Evolutionary conservation across 2,329 filamentous ascomycete species (phyloP), one percentile per base, ranked within the genome.

Genomic region (Xylariaceae sp.): DNA sequence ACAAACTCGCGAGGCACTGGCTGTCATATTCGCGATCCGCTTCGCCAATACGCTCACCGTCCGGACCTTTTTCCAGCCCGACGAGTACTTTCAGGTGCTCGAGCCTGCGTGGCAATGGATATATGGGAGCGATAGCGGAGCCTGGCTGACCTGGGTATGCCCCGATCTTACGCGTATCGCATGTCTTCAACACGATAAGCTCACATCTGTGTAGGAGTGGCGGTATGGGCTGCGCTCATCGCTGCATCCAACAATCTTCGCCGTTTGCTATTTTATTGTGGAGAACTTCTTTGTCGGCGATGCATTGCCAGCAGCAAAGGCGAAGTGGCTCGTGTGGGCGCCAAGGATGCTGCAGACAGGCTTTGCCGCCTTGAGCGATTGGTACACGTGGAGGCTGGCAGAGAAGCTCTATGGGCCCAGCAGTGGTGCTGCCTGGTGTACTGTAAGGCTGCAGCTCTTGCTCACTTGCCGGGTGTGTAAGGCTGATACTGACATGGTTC

Each of bases 31-130:
- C 50, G 70, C 77, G 28, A 75, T 94, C 47, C 86, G 92, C 38
- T 73, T 90, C 48, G 61, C 85, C 59, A 95, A 95, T 66, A 81
- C 88, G 21, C 71, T 92, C 52, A 78, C 73, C 46, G 70, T 94
- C 41, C 71, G 77, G 50, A 97, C 92, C 14, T 98, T 96, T 62
- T 98, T 98, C 67, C 92, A 98, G 63, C 92, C 92, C 18, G 92
- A 98, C 68, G 92, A 98, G 64, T 97, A 87, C 69, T 98, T 92
- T 57, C 92, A 98, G 60, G 85, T 88, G 1, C 76, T 97, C 31
- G 92, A 98, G 67, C 90, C 92, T 37, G 92, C 92, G 50, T 97
- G 90, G 89, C 71, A 81, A 54, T 73, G 92, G 39, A 85, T 85
- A 3, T 96, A 95, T 70, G 89, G 89, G 15, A 57, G 69, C 2